Evolutionary conservation across 441 rosid species (phyloP).

Genomic region (Erysimum cheiri): DNA sequence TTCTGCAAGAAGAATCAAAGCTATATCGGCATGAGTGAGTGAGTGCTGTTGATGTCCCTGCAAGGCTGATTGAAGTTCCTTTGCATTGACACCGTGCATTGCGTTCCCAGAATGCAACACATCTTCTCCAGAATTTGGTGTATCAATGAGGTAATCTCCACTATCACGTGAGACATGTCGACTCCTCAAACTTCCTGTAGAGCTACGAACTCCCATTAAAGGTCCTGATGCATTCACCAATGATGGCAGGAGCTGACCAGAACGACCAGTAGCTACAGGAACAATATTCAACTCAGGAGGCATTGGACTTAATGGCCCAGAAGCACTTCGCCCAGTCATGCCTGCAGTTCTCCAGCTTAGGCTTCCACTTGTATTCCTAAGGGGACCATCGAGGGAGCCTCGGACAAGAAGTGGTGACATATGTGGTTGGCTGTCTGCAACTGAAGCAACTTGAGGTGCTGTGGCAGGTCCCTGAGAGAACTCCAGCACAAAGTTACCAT

Average conservation of each 20-base stretch:
- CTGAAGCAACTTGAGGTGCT: slow-evolving; percentile 67
- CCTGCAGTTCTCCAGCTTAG: slow-evolving; percentile 99
- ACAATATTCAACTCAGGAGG: slow-evolving; percentile 92
- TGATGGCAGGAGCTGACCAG: slow-evolving; percentile 94
- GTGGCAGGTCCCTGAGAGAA: slow-evolving; percentile 95
- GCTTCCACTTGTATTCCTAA: slow-evolving; percentile 96
- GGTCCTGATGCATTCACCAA: slow-evolving; percentile 98
- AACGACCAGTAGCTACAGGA: slow-evolving; percentile 93
- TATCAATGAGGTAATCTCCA: slow-evolving; percentile 95
- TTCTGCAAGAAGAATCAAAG: slow-evolving; percentile 94
- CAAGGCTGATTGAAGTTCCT: slow-evolving; percentile 97
- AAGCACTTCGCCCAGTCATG: slow-evolving; percentile 87
- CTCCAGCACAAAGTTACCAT: slow-evolving; percentile 83
- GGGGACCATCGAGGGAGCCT: slow-evolving; percentile 98
- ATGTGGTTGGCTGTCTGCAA: slow-evolving; percentile 88
- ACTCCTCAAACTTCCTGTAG: slow-evolving; percentile 96
- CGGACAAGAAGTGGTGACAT: slow-evolving; percentile 99
- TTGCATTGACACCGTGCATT: slow-evolving; percentile 84
- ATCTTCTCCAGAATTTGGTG: slow-evolving; percentile 96
- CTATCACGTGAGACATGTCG: slow-evolving; percentile 98
- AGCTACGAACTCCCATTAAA: slow-evolving; percentile 92
- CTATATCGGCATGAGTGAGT: slow-evolving; percentile 98
- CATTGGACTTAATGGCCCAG: slow-evolving; percentile 97
- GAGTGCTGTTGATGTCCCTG: slow-evolving; percentile 99
- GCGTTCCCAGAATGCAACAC: slow-evolving; percentile 79